Conservation (phyloP, 2,329 filamentous ascomycete genomes). For the Parasarocladium wereldwijsianum region DNA sequence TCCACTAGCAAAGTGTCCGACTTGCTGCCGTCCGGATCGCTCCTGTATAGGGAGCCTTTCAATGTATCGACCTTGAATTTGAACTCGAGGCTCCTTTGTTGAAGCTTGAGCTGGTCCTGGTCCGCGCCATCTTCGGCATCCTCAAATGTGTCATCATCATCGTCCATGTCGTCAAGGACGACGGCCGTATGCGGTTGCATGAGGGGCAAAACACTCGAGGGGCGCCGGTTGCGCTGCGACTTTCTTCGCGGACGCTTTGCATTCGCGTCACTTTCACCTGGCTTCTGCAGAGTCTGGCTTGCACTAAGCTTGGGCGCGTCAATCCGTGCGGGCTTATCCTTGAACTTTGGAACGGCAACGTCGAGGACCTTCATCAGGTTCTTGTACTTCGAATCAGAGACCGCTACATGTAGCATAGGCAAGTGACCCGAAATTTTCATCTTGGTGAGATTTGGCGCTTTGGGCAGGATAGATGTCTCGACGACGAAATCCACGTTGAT, state of each 20-base stretch:
- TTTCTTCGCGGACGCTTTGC: conserved; percentile 31
- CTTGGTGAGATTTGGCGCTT: conserved; percentile 83
- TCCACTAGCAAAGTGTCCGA: conserved; percentile 78
- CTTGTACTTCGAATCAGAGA: conserved; percentile 95
- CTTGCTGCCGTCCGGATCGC: conserved; percentile 62
- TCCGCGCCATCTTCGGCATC: conserved; percentile 45
- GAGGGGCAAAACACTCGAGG: conserved; percentile 63
- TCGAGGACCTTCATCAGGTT: conserved; percentile 92
- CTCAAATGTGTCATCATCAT: conserved; percentile 50
- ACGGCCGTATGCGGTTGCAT: conserved; percentile 59
- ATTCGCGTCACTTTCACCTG: too few species aligned
- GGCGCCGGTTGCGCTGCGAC: conserved; percentile 32
- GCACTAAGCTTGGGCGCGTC: not conserved
- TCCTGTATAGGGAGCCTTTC: conserved; percentile 80
- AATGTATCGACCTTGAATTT: conserved; percentile 92
- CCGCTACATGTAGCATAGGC: conserved; percentile 78
- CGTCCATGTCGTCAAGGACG: conserved; percentile 63
- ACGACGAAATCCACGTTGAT: conserved; percentile 97
- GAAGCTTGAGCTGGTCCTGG: conserved; percentile 51
- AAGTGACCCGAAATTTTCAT: conserved; percentile 83
- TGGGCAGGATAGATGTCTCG: conserved; percentile 94
- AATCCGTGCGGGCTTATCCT: conserved; percentile 19
- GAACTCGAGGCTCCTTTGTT: conserved; percentile 89
- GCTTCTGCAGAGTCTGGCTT: not conserved
- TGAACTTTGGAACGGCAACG: conserved; percentile 78